Percentiles rank a stretch among this genome's conserved stretches.
These are phyloP conservation scores for Bacidia gigantensis DNA, from an alignment of 495 filamentous ascomycete genomes.

Conservation along the genomic window DNA sequence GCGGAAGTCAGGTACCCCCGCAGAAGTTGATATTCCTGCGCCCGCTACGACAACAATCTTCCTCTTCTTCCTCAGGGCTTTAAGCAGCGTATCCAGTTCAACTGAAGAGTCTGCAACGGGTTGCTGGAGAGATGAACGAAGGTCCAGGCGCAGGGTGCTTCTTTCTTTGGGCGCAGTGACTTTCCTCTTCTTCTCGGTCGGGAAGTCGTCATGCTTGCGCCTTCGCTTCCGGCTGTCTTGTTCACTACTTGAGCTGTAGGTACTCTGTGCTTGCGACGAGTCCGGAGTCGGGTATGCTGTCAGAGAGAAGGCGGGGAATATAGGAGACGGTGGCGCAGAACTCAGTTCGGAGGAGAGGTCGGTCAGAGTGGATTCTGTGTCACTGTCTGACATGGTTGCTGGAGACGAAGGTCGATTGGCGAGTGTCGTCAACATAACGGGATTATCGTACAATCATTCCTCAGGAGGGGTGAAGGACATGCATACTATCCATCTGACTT, in stretches of 20 bases:
- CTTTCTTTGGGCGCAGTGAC: slow-evolving; percentile 56
- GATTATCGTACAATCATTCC: no score
- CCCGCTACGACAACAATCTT: slow-evolving; percentile 96
- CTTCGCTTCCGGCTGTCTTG: slow-evolving; percentile 7
- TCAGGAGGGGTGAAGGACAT: no score
- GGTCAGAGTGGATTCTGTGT: slow-evolving; percentile 22
- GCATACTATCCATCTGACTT: no score
- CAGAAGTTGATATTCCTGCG: slow-evolving; percentile 90
- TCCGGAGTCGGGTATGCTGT: slow-evolving; percentile 37
- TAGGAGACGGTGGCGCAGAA: slow-evolving; percentile 42
- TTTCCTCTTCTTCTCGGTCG: slow-evolving; percentile 61
- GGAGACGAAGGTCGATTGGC: background rate
- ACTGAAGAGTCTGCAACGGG: slow-evolving; percentile 35
- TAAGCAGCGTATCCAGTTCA: slow-evolving; percentile 54
- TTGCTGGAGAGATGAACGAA: slow-evolving; percentile 36
- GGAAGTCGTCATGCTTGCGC: slow-evolving; percentile 39
- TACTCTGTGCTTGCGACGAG: slow-evolving; percentile 40
- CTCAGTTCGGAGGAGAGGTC: slow-evolving; percentile 42
- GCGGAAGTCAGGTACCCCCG: slow-evolving; percentile 94
- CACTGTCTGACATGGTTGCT: slow-evolving; percentile 26
- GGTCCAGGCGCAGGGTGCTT: slow-evolving; percentile 62
- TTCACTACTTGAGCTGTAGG: slow-evolving; percentile 13
- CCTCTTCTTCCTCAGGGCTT: slow-evolving; percentile 70
- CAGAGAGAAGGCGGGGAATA: slow-evolving; percentile 37
- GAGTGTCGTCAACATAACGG: background rate